Conservation (phyloP, 768 basidiomycete species). For the Kwoniella sp. region DNA sequence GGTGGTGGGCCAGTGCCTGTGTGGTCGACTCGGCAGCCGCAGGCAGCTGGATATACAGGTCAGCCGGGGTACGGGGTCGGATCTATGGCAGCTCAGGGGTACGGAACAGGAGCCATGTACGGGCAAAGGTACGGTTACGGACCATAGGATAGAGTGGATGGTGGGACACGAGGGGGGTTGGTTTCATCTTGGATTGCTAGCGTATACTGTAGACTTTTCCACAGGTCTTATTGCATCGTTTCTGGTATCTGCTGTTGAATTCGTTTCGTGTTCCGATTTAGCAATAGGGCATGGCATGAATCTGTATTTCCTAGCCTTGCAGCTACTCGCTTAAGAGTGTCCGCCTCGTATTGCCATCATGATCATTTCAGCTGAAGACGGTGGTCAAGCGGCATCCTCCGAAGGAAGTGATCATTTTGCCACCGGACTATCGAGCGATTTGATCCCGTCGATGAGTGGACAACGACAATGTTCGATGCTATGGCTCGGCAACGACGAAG, state of each 20-base stretch:
- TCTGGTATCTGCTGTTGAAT: too few species aligned
- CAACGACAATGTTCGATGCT: neutral
- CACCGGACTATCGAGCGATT: neutral
- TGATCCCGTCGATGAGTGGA: neutral
- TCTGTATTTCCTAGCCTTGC: too few species aligned
- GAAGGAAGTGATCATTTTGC: neutral
- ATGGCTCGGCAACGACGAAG: neutral
- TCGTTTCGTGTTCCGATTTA: too few species aligned
- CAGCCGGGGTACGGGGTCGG: neutral
- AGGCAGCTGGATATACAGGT: neutral
- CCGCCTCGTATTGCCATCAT: too few species aligned
- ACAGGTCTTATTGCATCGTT: too few species aligned
- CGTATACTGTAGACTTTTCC: too few species aligned
- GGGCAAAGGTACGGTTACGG: neutral
- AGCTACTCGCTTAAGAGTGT: too few species aligned
- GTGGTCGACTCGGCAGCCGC: neutral
- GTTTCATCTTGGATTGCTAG: too few species aligned
- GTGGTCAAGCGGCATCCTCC: neutral
- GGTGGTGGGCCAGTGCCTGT: slow-evolving; percentile 1
- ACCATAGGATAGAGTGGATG: neutral
- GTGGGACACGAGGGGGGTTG: neutral
- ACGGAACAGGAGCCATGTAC: neutral
- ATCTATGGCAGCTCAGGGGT: neutral
- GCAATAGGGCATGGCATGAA: too few species aligned
- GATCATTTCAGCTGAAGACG: too few species aligned